These are phyloP conservation scores for Aspergillus egyptiacus DNA, from an alignment of 495 filamentous ascomycete genomes.

Conservation along the genomic window DNA sequence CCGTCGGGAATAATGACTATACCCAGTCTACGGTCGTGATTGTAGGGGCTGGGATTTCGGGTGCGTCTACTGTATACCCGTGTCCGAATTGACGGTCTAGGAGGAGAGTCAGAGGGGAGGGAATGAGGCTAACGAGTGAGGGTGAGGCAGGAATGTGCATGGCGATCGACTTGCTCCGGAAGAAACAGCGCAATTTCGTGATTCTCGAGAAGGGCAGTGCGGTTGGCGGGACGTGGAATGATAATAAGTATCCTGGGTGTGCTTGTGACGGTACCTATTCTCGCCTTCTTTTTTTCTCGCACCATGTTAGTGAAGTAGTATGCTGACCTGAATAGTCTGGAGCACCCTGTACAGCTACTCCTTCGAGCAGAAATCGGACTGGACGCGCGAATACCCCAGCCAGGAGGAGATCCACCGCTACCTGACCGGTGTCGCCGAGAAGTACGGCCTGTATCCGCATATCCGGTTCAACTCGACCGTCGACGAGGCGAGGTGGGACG, in stretches of 20 bases:
- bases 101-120: no score
- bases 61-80: slow-evolving; percentile 1
- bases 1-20: slow-evolving; percentile 8
- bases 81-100: background rate
- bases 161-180: slow-evolving; percentile 52
- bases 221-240: slow-evolving; percentile 52
- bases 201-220: slow-evolving; percentile 49
- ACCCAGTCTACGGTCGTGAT: slow-evolving; percentile 13
- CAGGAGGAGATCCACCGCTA: slow-evolving; percentile 59
- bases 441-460: slow-evolving; percentile 51
- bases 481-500: slow-evolving; percentile 52
- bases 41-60: slow-evolving; percentile 8
- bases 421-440: slow-evolving; percentile 51
- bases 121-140: background rate
- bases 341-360: slow-evolving; percentile 56
- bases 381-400: slow-evolving; percentile 59
- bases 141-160: slow-evolving; percentile 49
- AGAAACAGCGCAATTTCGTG: slow-evolving; percentile 48
- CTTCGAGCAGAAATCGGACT: slow-evolving; percentile 59
- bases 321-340: slow-evolving; percentile 27
- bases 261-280: slow-evolving; percentile 42
- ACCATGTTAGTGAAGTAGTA: background rate
- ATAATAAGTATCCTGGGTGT: slow-evolving; percentile 50
- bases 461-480: slow-evolving; percentile 51
- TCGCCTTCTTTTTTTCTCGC: no score